Base-by-base conservation (phyloP, 192 early-diverging fungal species). In the Entomortierella chlamydospora region DNA sequence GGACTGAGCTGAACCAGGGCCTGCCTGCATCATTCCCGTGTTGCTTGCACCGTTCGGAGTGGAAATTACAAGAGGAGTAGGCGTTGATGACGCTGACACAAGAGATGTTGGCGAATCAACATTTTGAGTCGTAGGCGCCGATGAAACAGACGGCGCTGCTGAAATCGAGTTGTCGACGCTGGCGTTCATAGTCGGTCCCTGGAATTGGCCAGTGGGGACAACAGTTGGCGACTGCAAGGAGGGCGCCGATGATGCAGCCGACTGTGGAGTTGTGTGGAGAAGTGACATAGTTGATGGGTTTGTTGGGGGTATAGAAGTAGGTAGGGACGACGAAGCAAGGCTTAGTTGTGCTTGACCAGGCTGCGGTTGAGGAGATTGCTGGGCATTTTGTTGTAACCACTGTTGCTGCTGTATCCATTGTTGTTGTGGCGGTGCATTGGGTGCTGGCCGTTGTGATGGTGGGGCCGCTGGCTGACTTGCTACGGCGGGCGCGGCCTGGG, bases 361-460 rank as follows among this genome's bases (percentile, higher is more conserved):
- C 10, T 53, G 59, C 51, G 34, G 25, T 0, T 49, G 47, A 37
- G 58, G 18, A 2, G 25, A 23, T n/a, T 39, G 52, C 49, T 50
- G 64, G 15, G 11, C 25, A 5, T 67, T 18, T 22, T 68, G 65
- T 39, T 59, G 56, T 15, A 59, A 45, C 23, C 54, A 58, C 20
- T 67, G 64, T 47, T 67, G 64, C 31, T 57, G 55, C 4, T 71
- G 69, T 12, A 60, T 59, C 71, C 63, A 66, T 23, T 70, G 68
- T 30, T 61, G 61, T 49, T 72, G 70, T 41, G 61, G 70, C 54
- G 57, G 62, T 10, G 57, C 42, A 43, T 70, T 70, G 15, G 63
- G 49, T 23, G 68, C 68, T 30, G 49, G 30, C 15, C 76, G 67
- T 34, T 61, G 62, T 45, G 52, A 12, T 1, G 62, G 45, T 0